Conservation (phyloP, 2,329 filamentous ascomycete genomes). For the Fusarium sterilihyphosum region DNA sequence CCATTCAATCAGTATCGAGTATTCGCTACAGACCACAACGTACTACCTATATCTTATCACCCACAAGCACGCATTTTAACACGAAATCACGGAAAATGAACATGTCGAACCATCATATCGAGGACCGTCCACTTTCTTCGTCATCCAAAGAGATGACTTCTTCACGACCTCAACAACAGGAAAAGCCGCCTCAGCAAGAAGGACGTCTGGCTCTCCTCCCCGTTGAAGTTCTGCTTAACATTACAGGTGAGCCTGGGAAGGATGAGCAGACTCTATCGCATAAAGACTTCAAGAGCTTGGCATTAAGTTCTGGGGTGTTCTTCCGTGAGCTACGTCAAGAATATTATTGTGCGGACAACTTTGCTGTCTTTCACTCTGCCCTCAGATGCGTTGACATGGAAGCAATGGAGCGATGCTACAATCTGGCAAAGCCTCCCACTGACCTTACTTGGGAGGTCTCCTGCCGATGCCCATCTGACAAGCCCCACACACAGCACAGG, state of each 20-base stretch:
- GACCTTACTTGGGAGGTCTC: background rate
- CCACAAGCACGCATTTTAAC: rapidly evolving
- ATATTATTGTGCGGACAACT: background rate
- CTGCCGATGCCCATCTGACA: background rate
- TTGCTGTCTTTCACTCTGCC: background rate
- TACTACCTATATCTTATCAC: background rate
- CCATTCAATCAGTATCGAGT: rapidly evolving
- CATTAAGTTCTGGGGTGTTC: background rate
- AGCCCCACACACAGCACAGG: background rate
- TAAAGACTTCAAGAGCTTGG: background rate
- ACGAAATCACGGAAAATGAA: rapidly evolving
- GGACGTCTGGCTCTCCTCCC: background rate
- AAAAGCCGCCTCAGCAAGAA: background rate
- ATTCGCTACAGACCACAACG: rapidly evolving
- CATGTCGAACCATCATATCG: background rate
- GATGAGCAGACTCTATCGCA: background rate
- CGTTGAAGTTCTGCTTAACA: background rate
- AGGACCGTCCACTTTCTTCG: background rate
- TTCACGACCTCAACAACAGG: no score
- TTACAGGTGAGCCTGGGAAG: background rate
- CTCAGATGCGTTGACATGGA: background rate
- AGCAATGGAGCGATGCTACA: background rate
- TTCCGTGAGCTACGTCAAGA: background rate
- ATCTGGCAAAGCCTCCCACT: background rate
- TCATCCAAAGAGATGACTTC: background rate